phyloP scores from a whole-genome alignment of 768 basidiomycete species.

The Auricularia sp. region DNA sequence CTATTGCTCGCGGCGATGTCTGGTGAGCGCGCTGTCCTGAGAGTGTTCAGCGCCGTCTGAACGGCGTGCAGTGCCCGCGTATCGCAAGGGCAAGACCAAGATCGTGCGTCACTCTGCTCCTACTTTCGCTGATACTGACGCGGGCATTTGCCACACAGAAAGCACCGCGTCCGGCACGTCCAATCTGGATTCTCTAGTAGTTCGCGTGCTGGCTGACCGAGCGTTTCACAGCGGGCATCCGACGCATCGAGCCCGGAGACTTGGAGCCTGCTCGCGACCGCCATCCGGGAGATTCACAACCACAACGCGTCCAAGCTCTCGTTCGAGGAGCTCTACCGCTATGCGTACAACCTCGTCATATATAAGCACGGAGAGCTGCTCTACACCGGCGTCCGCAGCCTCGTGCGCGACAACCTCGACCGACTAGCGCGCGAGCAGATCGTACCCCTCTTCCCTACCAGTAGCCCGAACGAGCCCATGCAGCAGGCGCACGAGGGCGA shows the following conservation, averaged over 20 bases:
- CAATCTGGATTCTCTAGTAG: neutral
- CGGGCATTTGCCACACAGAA: slow-evolving; percentile 7
- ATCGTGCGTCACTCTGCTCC: slow-evolving; percentile 6
- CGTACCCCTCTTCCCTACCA: slow-evolving; percentile 71
- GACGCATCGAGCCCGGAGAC: slow-evolving; percentile 73
- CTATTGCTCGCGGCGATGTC: neutral
- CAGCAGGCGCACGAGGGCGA: slow-evolving; percentile 80
- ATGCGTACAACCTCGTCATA: slow-evolving; percentile 90
- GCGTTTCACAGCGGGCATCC: slow-evolving; percentile 47
- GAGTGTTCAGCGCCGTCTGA: neutral
- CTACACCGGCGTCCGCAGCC: slow-evolving; percentile 71
- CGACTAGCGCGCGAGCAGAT: slow-evolving; percentile 65
- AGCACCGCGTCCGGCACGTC: slow-evolving; percentile 12
- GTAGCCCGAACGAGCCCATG: slow-evolving; percentile 53
- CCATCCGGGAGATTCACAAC: slow-evolving; percentile 90
- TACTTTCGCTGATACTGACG: neutral
- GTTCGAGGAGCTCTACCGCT: slow-evolving; percentile 89
- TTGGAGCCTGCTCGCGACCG: slow-evolving; percentile 69
- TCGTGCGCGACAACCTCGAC: slow-evolving; percentile 78
- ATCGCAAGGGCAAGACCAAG: slow-evolving; percentile 5
- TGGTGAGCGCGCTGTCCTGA: neutral
- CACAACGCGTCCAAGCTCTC: slow-evolving; percentile 84
- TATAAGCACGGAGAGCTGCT: slow-evolving; percentile 74
- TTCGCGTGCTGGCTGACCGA: neutral
- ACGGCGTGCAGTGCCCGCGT: neutral